A percentile compares a stretch with the other conserved stretches of the same genome.
Conservation (phyloP, 441 rosid genomes). For the Rhodomyrtus psidioides region DNA sequence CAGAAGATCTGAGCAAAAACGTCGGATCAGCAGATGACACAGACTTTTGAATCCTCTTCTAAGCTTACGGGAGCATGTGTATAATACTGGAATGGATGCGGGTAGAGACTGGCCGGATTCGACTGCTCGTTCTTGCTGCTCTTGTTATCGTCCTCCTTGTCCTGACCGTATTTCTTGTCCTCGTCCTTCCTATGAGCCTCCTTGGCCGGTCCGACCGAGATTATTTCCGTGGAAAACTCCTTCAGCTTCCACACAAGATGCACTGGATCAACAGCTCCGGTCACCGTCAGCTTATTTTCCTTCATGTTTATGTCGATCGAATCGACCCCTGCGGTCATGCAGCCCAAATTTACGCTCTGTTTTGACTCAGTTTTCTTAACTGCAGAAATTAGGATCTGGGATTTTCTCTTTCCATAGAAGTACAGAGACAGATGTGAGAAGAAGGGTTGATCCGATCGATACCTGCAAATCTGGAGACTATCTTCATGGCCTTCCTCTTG, state of each 20-base stretch:
- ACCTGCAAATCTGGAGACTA: not conserved
- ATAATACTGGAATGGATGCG: not conserved
- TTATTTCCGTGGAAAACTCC: not conserved
- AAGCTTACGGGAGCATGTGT: not conserved
- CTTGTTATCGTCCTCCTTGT: not conserved
- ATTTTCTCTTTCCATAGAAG: not conserved
- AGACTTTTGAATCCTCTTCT: conserved; percentile 43
- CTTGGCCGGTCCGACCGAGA: conserved; percentile 16
- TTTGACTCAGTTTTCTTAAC: not conserved
- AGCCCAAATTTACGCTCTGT: not conserved
- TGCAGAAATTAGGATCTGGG: not conserved
- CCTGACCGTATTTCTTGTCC: not conserved
- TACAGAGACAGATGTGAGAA: not conserved
- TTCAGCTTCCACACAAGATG: not conserved
- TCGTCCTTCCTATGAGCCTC: conserved; percentile 34
- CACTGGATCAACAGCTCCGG: conserved; percentile 23
- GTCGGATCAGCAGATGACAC: conserved; percentile 33
- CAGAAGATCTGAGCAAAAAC: not conserved
- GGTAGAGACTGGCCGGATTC: not conserved
- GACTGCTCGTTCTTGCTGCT: not conserved
- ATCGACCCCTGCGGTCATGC: conserved; percentile 36
- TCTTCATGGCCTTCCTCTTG: not conserved
- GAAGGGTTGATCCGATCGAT: not conserved
- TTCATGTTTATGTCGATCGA: conserved; percentile 45
- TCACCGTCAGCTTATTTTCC: conserved; percentile 50